phyloP scores from a whole-genome alignment of 768 basidiomycete genomes.

The Aureoboletus auriporus region DNA sequence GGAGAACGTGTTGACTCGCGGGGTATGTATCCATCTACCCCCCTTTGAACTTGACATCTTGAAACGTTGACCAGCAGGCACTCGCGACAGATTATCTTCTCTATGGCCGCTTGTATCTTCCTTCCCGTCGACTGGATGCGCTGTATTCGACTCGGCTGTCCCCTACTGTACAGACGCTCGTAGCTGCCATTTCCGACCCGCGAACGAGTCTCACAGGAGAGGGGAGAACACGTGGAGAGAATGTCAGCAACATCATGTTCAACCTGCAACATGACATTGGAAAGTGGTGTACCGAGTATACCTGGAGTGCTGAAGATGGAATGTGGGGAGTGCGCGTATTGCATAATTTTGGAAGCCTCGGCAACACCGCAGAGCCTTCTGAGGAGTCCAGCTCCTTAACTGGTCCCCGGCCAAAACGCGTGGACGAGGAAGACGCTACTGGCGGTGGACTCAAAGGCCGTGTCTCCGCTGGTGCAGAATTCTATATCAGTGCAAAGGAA shows the following conservation, averaged over 20 bases:
- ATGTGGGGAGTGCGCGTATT: slow-evolving; percentile 89
- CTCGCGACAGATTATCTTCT: slow-evolving; percentile 75
- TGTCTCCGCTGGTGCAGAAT: slow-evolving; percentile 87
- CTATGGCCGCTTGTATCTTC: slow-evolving; percentile 89
- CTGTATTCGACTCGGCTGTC: slow-evolving; percentile 81
- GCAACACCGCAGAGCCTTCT: slow-evolving; percentile 33
- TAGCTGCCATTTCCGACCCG: slow-evolving; percentile 85
- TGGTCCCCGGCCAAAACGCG: slow-evolving; percentile 55
- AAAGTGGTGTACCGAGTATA: slow-evolving; percentile 90
- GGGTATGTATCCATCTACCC: slow-evolving; percentile 44
- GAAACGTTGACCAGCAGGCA: slow-evolving; percentile 20
- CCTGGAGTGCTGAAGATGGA: slow-evolving; percentile 89
- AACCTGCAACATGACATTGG: slow-evolving; percentile 91
- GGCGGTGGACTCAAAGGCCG: slow-evolving; percentile 89
- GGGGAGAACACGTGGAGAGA: slow-evolving; percentile 38
- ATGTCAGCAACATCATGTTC: slow-evolving; percentile 71
- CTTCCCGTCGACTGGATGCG: slow-evolving; percentile 84
- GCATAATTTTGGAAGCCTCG: slow-evolving; percentile 86
- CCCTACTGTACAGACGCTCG: slow-evolving; percentile 73
- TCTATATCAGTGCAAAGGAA: slow-evolving; percentile 92
- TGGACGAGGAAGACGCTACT: slow-evolving; percentile 92
- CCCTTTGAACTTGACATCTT: slow-evolving; percentile 2
- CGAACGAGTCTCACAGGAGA: slow-evolving; percentile 44
- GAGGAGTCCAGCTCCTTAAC: slow-evolving; percentile 27
- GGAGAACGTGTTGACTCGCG: slow-evolving; percentile 74